phyloP scores from a whole-genome alignment of 1,284 basidiomycete species.

The Rhizopogon hawkerae region DNA sequence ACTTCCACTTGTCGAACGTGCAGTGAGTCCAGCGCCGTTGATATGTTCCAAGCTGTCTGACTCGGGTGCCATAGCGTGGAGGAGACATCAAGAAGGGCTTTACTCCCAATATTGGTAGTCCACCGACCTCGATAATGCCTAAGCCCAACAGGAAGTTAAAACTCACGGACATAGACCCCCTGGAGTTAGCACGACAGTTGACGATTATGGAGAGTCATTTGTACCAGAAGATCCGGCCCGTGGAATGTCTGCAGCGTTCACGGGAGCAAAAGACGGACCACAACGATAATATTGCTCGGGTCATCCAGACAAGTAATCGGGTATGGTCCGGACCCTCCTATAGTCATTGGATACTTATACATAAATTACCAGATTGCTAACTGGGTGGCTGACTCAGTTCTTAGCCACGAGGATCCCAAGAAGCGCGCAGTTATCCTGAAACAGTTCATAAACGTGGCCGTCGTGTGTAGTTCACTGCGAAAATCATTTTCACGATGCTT shows the following conservation, averaged over 20 bases:
- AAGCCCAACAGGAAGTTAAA: conserved; percentile 72
- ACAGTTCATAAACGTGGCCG: conserved; percentile 89
- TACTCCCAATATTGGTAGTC: conserved; percentile 43
- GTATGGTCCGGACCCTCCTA: conserved; percentile 34
- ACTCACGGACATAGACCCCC: conserved; percentile 79
- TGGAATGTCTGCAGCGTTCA: conserved; percentile 83
- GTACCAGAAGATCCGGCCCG: conserved; percentile 83
- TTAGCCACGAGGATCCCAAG: conserved; percentile 80
- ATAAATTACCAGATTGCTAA: conserved; percentile 60
- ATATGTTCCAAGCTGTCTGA: conserved; percentile 17
- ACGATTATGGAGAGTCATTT: conserved; percentile 88
- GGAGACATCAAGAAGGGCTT: conserved; percentile 45
- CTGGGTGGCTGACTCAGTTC: conserved; percentile 90
- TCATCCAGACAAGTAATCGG: conserved; percentile 89
- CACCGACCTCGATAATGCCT: conserved; percentile 74
- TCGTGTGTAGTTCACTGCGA: conserved; percentile 48
- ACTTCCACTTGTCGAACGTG: conserved; percentile 63
- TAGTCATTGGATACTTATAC: conserved; percentile 7
- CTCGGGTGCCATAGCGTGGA: conserved; percentile 34
- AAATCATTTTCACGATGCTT: conserved; percentile 23
- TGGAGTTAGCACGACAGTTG: conserved; percentile 90
- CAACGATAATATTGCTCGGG: conserved; percentile 77
- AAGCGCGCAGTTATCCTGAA: conserved; percentile 79
- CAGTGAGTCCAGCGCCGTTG: conserved; percentile 41
- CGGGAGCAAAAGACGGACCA: conserved; percentile 67